Conservation (phyloP, 768 basidiomycete genomes). For the Hygrocybe punicea region DNA sequence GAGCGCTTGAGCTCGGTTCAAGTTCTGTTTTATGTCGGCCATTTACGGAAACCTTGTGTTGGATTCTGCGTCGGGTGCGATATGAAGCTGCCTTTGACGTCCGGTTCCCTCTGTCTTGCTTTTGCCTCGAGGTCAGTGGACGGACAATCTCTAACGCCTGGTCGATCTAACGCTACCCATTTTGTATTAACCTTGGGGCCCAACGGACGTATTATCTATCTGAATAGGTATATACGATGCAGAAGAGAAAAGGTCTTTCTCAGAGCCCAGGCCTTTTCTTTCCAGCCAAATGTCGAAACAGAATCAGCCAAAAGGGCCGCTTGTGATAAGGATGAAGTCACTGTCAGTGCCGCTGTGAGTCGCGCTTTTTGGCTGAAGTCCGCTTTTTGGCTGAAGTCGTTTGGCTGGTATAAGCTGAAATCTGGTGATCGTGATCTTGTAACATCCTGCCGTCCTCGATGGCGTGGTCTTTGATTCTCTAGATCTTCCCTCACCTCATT, state of each 20-base stretch:
- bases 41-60: too few species aligned
- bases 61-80: too few species aligned
- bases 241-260: conserved; percentile 21
- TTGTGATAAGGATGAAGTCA: background rate
- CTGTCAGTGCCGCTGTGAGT: conserved; percentile 12
- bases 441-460: conserved; percentile 49
- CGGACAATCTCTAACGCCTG: too few species aligned
- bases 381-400: too few species aligned
- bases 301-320: background rate
- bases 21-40: too few species aligned
- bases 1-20: too few species aligned
- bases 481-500: conserved; percentile 57
- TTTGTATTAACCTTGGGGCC: too few species aligned
- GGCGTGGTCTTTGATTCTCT: conserved; percentile 59
- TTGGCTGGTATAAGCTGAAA: conserved; percentile 51
- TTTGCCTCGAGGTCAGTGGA: too few species aligned
- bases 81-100: too few species aligned
- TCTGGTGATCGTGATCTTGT: conserved; percentile 48
- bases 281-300: too few species aligned
- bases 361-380: conserved; percentile 20
- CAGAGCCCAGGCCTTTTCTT: conserved; percentile 14
- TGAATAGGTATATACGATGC: conserved; percentile 27
- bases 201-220: conserved; percentile 24
- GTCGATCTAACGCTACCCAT: too few species aligned
- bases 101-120: too few species aligned